A percentile compares a stretch with the other conserved stretches of the same genome.
These are phyloP conservation scores for Xylariaceae sp. DNA, from an alignment of 2,329 filamentous ascomycete species.

Conservation along the genomic window DNA sequence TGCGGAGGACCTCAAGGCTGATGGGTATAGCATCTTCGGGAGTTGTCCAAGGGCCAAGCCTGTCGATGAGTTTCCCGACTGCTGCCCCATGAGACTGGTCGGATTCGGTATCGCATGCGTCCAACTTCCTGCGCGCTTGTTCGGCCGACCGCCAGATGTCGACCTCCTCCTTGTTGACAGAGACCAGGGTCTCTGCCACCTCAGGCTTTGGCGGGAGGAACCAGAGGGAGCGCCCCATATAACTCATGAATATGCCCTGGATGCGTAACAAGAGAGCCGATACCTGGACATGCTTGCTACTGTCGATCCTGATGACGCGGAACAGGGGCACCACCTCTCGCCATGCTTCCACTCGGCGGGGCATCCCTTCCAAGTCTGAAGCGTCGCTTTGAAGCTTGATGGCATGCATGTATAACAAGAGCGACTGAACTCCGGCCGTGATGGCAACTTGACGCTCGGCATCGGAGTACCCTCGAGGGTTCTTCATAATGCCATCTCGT, in stretches of 20 bases:
- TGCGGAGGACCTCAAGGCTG: slow-evolving; percentile 26
- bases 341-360: slow-evolving; percentile 33
- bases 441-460: slow-evolving; percentile 26
- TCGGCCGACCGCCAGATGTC: slow-evolving; percentile 27
- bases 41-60: slow-evolving; percentile 29
- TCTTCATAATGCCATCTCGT: slow-evolving; percentile 42
- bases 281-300: slow-evolving; percentile 18
- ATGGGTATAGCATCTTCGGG: slow-evolving; percentile 27
- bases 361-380: slow-evolving; percentile 39
- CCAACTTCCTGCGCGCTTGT: slow-evolving; percentile 22
- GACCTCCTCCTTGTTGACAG: slow-evolving; percentile 25
- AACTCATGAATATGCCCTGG: slow-evolving; percentile 26
- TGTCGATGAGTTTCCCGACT: slow-evolving; percentile 30
- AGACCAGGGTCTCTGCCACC: slow-evolving; percentile 17
- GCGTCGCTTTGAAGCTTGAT: slow-evolving; percentile 46
- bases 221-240: slow-evolving; percentile 23
- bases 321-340: slow-evolving; percentile 25
- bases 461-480: slow-evolving; percentile 15
- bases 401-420: slow-evolving; percentile 43
- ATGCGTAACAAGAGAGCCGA: slow-evolving; percentile 27
- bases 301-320: slow-evolving; percentile 23
- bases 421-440: slow-evolving; percentile 28
- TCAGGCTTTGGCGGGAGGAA: slow-evolving; percentile 20
- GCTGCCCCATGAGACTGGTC: slow-evolving; percentile 25
- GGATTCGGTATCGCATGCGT: slow-evolving; percentile 20